Conservation (phyloP, 2,329 filamentous ascomycete genomes). For the Aspergillus flavus region DNA sequence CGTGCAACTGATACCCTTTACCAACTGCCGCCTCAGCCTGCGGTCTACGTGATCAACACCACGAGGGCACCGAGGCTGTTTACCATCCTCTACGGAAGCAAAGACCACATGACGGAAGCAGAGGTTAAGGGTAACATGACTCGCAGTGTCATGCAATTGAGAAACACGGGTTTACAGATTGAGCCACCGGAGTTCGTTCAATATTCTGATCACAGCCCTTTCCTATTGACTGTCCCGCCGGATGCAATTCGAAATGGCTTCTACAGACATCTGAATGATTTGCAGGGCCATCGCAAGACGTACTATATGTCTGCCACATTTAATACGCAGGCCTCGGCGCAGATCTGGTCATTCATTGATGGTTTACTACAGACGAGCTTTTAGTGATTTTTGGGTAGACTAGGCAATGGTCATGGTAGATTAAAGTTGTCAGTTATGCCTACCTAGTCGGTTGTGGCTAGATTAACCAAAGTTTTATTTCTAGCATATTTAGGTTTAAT, state of each 20-base stretch:
- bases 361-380: background rate
- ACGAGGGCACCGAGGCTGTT: background rate
- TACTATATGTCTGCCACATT: slow-evolving; percentile 41
- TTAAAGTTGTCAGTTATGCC: no score
- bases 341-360: slow-evolving; percentile 4
- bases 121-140: slow-evolving; percentile 8
- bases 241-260: slow-evolving; percentile 39
- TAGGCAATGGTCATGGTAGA: no score
- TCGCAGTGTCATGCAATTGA: slow-evolving; percentile 7
- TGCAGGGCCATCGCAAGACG: slow-evolving; percentile 43
- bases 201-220: slow-evolving; percentile 28
- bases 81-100: slow-evolving; percentile 9
- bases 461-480: no score
- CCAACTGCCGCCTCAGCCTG: slow-evolving; percentile 10
- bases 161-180: slow-evolving; percentile 1
- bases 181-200: slow-evolving; percentile 16
- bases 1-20: slow-evolving; percentile 12
- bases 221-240: slow-evolving; percentile 31
- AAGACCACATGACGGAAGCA: slow-evolving; percentile 4
- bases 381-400: no score
- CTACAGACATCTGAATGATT: slow-evolving; percentile 37
- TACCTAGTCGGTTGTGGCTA: no score
- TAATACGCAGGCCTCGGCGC: slow-evolving; percentile 13
- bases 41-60: slow-evolving; percentile 4
- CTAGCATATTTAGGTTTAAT: no score